A percentile compares a stretch with the other conserved stretches of the same genome.
These are phyloP conservation scores for Ustilago bromivora DNA, from an alignment of 1,284 basidiomycete genomes.

Conservation along the genomic window DNA sequence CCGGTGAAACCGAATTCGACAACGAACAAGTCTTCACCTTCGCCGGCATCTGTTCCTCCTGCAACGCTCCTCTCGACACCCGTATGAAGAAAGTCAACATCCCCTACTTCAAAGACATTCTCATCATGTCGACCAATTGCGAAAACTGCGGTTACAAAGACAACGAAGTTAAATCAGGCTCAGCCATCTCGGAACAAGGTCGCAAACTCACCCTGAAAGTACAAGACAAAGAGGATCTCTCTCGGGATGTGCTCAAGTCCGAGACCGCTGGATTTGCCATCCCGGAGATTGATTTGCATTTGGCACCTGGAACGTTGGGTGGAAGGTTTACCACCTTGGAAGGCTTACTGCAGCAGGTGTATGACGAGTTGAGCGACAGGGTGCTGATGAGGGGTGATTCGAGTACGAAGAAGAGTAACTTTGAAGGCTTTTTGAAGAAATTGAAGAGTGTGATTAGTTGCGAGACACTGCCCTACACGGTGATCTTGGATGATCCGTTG, in stretches of 20 bases:
- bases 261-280: constrained; percentile 85
- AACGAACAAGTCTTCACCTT: constrained; percentile 91
- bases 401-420: constrained; percentile 69
- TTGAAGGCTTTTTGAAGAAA: constrained; percentile 78
- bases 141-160: constrained; percentile 94
- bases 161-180: constrained; percentile 95
- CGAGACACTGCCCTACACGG: constrained; percentile 73
- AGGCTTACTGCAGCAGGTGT: constrained; percentile 92
- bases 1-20: constrained; percentile 70
- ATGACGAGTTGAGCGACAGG: constrained; percentile 93
- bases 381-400: constrained; percentile 83
- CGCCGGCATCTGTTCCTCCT: constrained; percentile 88
- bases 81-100: constrained; percentile 97
- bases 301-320: constrained; percentile 93
- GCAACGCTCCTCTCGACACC: constrained; percentile 84
- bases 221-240: constrained; percentile 92
- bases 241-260: constrained; percentile 82
- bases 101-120: constrained; percentile 98
- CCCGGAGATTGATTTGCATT: constrained; percentile 92
- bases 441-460: constrained; percentile 71
- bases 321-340: constrained; percentile 99
- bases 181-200: constrained; percentile 86
- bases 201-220: constrained; percentile 90
- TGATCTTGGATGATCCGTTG: constrained; percentile 95
- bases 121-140: constrained; percentile 99